Evolutionary conservation across 1,284 basidiomycete species (phyloP), one percentile per base, ranked within the genome.

Genomic region (Fistulinella staudtii): DNA sequence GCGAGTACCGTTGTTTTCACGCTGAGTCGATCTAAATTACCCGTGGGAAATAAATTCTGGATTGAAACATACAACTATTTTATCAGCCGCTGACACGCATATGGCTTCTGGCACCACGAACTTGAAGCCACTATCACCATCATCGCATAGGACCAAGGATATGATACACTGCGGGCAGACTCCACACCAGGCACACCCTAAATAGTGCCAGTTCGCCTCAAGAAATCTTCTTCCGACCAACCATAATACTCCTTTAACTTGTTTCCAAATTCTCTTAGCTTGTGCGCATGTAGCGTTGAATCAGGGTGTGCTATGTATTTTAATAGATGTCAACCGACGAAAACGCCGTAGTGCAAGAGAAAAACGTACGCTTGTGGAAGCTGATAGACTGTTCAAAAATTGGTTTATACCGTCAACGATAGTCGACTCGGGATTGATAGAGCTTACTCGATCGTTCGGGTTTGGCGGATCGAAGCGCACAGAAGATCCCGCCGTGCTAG

Each of bases 381-480:
- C 74, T 78, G 47, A 89, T 85, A 1, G 85, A 73, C 82, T 86
- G 42, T 10, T n/a, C n/a, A n/a, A 14, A 31, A 17, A 17, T 7
- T 27, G 36, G 10, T 35, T 46, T 27, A 38, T 30, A 28, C 39
- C 33, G 50, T 54, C 24, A 52, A 31, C 11, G 8, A n/a, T 3
- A 3, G 14, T 22, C 43, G 35, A 30, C 33, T 47, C 22, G 9
- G 34, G 47, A 36, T 33, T 38, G 33, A 17, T 33, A 35, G 10
- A 15, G 60, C 77, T 58, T 51, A 82, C 81, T 54, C 62, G 68
- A 54, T 83, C 81, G 36, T 64, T 67, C 46, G 66, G 65, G 54
- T 80, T 68, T 8, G 82, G 85, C 33, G 86, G 86, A 60, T 85
- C 80, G 55, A 89, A 89, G 21, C 85, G 76, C 22, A 89, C 87